phyloP scores from a whole-genome alignment of 805 yeast species.

The Zygosaccharomyces kombuchaensis region DNA sequence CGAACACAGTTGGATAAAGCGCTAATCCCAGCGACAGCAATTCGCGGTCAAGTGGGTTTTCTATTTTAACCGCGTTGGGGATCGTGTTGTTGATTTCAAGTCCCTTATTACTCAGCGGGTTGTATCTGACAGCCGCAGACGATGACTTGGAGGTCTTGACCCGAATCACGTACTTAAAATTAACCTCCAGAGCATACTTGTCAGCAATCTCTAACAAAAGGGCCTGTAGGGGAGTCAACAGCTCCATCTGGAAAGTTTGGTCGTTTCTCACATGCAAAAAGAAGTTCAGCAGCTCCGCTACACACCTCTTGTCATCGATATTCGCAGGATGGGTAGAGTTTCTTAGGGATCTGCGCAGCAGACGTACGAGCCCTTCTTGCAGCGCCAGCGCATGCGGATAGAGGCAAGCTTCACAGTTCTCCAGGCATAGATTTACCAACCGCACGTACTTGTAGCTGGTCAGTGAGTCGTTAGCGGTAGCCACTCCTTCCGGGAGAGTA shows the following conservation, averaged over 20 bases:
- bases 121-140: slow-evolving; percentile 12
- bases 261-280: slow-evolving; percentile 11
- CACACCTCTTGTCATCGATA: slow-evolving; percentile 4
- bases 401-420: slow-evolving; percentile 13
- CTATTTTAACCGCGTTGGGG: slow-evolving; percentile 25
- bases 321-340: not conserved
- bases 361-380: slow-evolving; percentile 8
- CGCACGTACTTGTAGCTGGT: slow-evolving; percentile 20
- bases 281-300: slow-evolving; percentile 17
- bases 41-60: slow-evolving; percentile 18
- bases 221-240: slow-evolving; percentile 9
- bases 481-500: slow-evolving; percentile 10
- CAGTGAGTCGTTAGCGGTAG: slow-evolving; percentile 8
- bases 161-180: slow-evolving; percentile 22
- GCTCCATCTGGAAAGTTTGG: not conserved
- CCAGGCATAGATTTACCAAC: slow-evolving; percentile 20
- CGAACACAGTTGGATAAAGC: slow-evolving; percentile 10
- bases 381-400: slow-evolving; percentile 12
- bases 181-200: slow-evolving; percentile 17
- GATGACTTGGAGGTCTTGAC: slow-evolving; percentile 8
- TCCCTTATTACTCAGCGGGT: slow-evolving; percentile 18
- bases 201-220: slow-evolving; percentile 15
- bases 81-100: slow-evolving; percentile 12
- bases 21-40: slow-evolving; percentile 19
- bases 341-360: slow-evolving; percentile 6